Percentiles rank a stretch among this genome's conserved stretches.
Conservation (phyloP, 2,329 filamentous ascomycete species). For the Hypoxylon sp. region DNA sequence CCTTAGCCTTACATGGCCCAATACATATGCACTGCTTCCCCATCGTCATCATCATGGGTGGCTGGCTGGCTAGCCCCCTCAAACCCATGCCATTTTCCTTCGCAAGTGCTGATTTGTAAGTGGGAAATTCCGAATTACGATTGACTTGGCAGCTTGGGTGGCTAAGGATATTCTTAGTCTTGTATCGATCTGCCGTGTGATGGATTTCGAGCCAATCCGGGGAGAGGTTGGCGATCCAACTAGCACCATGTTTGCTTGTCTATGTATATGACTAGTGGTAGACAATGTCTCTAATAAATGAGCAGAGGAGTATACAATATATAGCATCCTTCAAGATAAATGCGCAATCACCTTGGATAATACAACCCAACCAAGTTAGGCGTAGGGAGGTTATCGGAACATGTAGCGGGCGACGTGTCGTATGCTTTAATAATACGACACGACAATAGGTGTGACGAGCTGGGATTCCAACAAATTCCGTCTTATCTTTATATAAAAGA, state of each 20-base stretch:
- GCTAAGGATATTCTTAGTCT: slow-evolving; percentile 24
- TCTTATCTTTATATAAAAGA: slow-evolving; percentile 25
- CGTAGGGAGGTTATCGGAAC: slow-evolving; percentile 20
- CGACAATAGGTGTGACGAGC: slow-evolving; percentile 17
- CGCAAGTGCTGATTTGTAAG: slow-evolving; percentile 19
- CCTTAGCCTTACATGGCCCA: slow-evolving; percentile 19
- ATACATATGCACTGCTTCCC: slow-evolving; percentile 8
- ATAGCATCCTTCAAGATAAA: slow-evolving; percentile 26
- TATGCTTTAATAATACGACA: slow-evolving; percentile 13
- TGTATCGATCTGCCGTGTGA: slow-evolving; percentile 37
- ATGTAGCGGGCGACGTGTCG: slow-evolving; percentile 4
- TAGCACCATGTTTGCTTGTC: too few species aligned
- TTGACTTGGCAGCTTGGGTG: slow-evolving; percentile 11
- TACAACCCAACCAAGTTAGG: slow-evolving; percentile 26
- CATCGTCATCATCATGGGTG: slow-evolving; percentile 17
- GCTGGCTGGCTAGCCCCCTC: slow-evolving; percentile 10
- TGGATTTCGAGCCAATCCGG: slow-evolving; percentile 27
- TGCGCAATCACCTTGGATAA: slow-evolving; percentile 28
- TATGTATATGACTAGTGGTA: slow-evolving; percentile 14
- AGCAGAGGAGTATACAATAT: slow-evolving; percentile 12
- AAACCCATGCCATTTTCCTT: slow-evolving; percentile 11
- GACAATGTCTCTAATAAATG: slow-evolving; percentile 27
- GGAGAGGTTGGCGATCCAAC: slow-evolving; percentile 19
- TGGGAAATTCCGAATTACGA: slow-evolving; percentile 26
- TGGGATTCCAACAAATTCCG: slow-evolving; percentile 19